Base-by-base conservation (phyloP, 441 rosid species). In the Dalechampia spathulata region DNA sequence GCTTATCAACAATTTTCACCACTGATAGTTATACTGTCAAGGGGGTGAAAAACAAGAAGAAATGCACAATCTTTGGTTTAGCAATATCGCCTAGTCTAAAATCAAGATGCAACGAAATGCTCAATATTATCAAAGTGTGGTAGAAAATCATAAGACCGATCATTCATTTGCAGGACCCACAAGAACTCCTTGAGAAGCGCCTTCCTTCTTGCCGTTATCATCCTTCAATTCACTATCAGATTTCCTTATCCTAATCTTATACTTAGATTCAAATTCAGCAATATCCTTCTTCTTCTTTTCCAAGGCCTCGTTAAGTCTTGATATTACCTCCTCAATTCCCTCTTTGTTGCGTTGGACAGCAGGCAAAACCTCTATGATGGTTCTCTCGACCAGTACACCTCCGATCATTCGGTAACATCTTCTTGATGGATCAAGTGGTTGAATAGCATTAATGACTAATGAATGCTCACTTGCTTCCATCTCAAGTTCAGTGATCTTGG, bases 401-500 rank as follows among this genome's bases (percentile, higher is more conserved):
- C 98, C 96, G 1, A 91, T 91, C 96, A 86, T 81, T 53, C 95
- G 75, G 64, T 79, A 92, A 63, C 98, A 92, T 50, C 83, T 67
- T 61, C 98, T 79, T 0, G 90, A 72, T 13, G 72, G 95, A 48
- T 88, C 94, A 1, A 88, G 91, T 1, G 96, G 96, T 66, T 83
- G 85, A 48, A 92, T 81, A 13, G 96, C 94, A 68, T 78, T 92
- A 23, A 83, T 78, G 55, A 92, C 96, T 57, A 88, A 72, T 0
- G 91, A 76, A 64, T 88, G 94, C 75, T 92, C 95, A 28, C 94
- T 86, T 36, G 75, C 87, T 74, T 88, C 96, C 96, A 92, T 84
- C 82, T 88, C 96, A 59, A 88, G 81, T 28, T 91, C 98, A 0
- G 95, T 91, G 40, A 91, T 84, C 74, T 88, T 91, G 0, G 96